Conservation (phyloP, 2,329 filamentous ascomycete species). For the Cordyceps militaris region DNA sequence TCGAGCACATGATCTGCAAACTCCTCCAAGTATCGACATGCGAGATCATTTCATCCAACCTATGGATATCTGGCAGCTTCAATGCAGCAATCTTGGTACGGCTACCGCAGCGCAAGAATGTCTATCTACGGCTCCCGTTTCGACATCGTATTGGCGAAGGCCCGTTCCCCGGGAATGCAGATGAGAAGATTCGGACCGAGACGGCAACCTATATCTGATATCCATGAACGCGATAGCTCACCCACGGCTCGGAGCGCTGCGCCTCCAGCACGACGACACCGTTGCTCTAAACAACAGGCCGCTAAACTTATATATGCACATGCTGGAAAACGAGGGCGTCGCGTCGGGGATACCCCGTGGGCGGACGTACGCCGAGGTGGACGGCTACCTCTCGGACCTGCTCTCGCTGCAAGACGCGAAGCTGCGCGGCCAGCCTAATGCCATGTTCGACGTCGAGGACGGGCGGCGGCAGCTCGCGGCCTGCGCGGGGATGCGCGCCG, state of each 20-base stretch:
- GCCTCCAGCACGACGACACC: constrained; percentile 19
- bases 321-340: constrained; percentile 28
- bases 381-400: constrained; percentile 26
- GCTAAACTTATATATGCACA: constrained; percentile 23
- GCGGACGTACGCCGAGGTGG: constrained; percentile 24
- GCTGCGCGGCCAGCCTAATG: constrained; percentile 27
- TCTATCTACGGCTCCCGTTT: no score
- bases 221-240: constrained; percentile 20
- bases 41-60: background rate
- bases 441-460: constrained; percentile 22
- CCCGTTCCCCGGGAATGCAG: no score
- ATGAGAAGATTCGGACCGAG: no score
- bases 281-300: constrained; percentile 28
- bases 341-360: constrained; percentile 25
- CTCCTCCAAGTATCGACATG: background rate
- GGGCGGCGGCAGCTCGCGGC: constrained; percentile 23
- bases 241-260: constrained; percentile 9
- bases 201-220: background rate
- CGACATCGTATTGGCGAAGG: no score
- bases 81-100: background rate
- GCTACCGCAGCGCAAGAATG: background rate
- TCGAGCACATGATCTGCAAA: background rate
- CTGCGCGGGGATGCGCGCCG: constrained; percentile 22
- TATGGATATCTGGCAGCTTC: background rate
- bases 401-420: constrained; percentile 28